Conservation (phyloP, 371 early-diverging fungal genomes). For the Rhizopus arrhizus region DNA sequence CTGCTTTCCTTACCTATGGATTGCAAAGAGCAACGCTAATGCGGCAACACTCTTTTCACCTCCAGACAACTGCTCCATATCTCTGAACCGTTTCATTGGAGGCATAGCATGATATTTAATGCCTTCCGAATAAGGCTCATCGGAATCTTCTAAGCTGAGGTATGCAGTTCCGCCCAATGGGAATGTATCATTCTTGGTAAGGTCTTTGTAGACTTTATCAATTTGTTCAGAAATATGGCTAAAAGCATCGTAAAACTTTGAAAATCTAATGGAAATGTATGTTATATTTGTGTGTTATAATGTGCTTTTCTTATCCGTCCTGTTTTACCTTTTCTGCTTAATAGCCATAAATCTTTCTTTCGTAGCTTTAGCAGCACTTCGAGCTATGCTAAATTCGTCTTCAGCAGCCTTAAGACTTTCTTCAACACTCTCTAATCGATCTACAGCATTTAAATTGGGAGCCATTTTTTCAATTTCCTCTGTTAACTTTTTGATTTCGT, state of each 20-base stretch:
- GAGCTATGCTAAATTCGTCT: constrained; percentile 77
- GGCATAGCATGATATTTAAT: constrained; percentile 99
- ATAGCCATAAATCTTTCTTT: constrained; percentile 81
- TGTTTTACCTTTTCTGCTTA: constrained; percentile 74
- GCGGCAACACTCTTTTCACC: constrained; percentile 99
- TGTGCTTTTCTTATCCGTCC: neutral
- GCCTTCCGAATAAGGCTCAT: constrained; percentile 95
- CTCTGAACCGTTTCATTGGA: constrained; percentile 98
- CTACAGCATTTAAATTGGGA: constrained; percentile 87
- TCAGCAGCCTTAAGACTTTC: constrained; percentile 78
- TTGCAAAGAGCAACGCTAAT: constrained; percentile 95
- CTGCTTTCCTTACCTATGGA: constrained; percentile 71
- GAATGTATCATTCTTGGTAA: constrained; percentile 80
- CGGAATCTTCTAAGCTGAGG: constrained; percentile 88
- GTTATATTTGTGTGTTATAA: neutral
- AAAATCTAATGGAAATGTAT: constrained; percentile 51
- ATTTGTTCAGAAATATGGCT: constrained; percentile 87
- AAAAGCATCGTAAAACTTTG: constrained; percentile 88
- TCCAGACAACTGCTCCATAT: constrained; percentile 98
- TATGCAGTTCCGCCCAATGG: constrained; percentile 97
- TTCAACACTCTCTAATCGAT: constrained; percentile 83
- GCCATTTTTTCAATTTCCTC: constrained; percentile 85
- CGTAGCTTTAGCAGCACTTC: constrained; percentile 76
- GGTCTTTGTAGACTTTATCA: constrained; percentile 93
- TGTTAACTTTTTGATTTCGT: constrained; percentile 63